Conservation (phyloP, 192 early-diverging fungal genomes). For the Diversispora epigaea region DNA sequence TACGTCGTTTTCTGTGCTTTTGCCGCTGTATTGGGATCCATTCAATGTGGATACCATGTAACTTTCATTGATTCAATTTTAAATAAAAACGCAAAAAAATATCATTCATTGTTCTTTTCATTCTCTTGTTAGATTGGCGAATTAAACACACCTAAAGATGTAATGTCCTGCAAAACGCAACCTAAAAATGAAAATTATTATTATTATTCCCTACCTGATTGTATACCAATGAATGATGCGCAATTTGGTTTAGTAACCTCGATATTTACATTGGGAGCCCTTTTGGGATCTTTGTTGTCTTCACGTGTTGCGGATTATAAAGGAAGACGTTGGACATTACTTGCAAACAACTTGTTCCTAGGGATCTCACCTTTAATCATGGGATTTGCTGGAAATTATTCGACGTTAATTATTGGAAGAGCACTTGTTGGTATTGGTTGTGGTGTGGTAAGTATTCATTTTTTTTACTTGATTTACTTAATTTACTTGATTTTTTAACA, state of each 20-base stretch:
- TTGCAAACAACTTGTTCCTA: conserved; percentile 68
- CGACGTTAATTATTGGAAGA: conserved; percentile 61
- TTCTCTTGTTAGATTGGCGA: conserved; percentile 47
- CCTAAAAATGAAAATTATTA: background rate
- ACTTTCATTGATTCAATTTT: background rate
- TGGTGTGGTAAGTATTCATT: conserved; percentile 55
- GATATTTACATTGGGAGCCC: conserved; percentile 68
- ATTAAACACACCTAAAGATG: conserved; percentile 55
- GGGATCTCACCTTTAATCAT: conserved; percentile 62
- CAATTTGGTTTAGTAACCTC: conserved; percentile 60
- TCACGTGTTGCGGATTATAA: conserved; percentile 59
- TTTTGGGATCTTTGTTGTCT: conserved; percentile 73
- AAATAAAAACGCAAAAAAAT: background rate
- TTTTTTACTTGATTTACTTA: background rate
- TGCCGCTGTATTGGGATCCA: conserved; percentile 46
- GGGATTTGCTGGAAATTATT: conserved; percentile 52
- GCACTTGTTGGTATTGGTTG: conserved; percentile 75
- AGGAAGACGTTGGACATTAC: conserved; percentile 67
- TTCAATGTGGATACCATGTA: conserved; percentile 60
- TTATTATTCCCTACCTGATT: conserved; percentile 51
- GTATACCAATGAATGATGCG: conserved; percentile 66
- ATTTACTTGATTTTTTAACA: background rate
- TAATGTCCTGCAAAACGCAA: conserved; percentile 45
- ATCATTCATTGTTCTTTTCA: background rate
- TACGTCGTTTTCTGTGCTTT: conserved; percentile 47